A percentile compares a stretch with the other conserved stretches of the same genome.
phyloP scores from a whole-genome alignment of 1,284 basidiomycete genomes.

The Hemileia vastatrix region DNA sequence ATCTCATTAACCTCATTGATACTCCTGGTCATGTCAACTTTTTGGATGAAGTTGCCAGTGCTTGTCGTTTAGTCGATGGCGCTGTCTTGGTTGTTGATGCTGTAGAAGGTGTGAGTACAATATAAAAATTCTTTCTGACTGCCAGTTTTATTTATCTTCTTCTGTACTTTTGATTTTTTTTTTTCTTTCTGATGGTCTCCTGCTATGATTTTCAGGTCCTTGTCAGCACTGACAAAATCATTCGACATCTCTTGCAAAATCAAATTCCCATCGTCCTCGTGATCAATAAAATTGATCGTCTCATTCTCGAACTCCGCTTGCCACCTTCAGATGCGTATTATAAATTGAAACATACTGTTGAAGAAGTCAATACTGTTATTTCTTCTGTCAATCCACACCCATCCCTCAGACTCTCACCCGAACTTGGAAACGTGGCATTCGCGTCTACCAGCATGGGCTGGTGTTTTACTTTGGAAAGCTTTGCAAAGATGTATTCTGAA shows the following conservation, averaged over 20 bases:
- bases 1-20: slow-evolving; percentile 86
- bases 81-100: slow-evolving; percentile 89
- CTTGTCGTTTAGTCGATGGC: slow-evolving; percentile 82
- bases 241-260: slow-evolving; percentile 79
- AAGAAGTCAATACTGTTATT: slow-evolving; percentile 93
- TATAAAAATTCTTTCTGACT: background rate
- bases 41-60: slow-evolving; percentile 84
- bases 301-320: slow-evolving; percentile 90
- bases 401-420: slow-evolving; percentile 75
- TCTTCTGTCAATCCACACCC: slow-evolving; percentile 84
- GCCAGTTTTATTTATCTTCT: slow-evolving; percentile 1
- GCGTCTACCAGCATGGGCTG: slow-evolving; percentile 94
- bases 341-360: slow-evolving; percentile 97
- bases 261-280: slow-evolving; percentile 82
- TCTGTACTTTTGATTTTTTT: background rate
- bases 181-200: slow-evolving; percentile 21
- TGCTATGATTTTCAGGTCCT: slow-evolving; percentile 55
- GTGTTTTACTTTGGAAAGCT: slow-evolving; percentile 90
- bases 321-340: slow-evolving; percentile 95
- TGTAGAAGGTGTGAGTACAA: slow-evolving; percentile 69
- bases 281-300: slow-evolving; percentile 94
- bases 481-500: slow-evolving; percentile 93
- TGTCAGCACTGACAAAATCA: slow-evolving; percentile 74
- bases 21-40: slow-evolving; percentile 99
- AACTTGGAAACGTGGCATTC: slow-evolving; percentile 93